Conservation (phyloP, 164 flowering plant species). For the Protea cynaroides region DNA sequence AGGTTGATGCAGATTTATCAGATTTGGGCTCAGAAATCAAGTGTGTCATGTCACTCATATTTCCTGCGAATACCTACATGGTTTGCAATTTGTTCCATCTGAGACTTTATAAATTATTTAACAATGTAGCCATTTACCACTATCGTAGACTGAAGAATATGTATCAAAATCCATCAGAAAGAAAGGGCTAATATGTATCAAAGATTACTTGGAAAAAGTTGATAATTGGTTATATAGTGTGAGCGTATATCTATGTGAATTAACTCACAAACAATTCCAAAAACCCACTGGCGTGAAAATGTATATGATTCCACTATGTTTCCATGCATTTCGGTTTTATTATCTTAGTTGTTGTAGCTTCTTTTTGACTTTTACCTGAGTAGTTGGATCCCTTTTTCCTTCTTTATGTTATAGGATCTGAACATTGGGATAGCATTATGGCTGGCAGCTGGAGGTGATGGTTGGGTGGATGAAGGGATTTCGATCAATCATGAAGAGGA, state of each 20-base stretch:
- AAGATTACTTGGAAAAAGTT: no score
- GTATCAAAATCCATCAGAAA: no score
- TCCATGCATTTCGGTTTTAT: no score
- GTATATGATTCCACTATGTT: no score
- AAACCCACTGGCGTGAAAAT: no score
- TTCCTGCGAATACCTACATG: conserved; percentile 97
- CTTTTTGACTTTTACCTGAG: not conserved
- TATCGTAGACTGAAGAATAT: not conserved
- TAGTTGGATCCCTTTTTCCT: conserved; percentile 4
- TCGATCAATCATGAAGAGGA: conserved; percentile 12
- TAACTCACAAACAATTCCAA: no score
- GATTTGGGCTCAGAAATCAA: conserved; percentile 56
- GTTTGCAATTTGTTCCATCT: conserved; percentile 26
- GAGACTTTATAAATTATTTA: not conserved
- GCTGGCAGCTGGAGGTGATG: conserved; percentile 92
- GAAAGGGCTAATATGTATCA: no score
- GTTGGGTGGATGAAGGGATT: conserved; percentile 50
- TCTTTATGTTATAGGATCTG: conserved; percentile 55
- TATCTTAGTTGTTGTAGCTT: no score
- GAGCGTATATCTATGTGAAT: no score
- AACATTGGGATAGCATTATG: conserved; percentile 94
- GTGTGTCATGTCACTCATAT: conserved; percentile 82
- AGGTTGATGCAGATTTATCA: conserved; percentile 83
- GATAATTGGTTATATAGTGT: no score
- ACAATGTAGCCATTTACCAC: not conserved